Conservation (phyloP, 208 protist genomes). For the Trypanosoma rangeli region DNA sequence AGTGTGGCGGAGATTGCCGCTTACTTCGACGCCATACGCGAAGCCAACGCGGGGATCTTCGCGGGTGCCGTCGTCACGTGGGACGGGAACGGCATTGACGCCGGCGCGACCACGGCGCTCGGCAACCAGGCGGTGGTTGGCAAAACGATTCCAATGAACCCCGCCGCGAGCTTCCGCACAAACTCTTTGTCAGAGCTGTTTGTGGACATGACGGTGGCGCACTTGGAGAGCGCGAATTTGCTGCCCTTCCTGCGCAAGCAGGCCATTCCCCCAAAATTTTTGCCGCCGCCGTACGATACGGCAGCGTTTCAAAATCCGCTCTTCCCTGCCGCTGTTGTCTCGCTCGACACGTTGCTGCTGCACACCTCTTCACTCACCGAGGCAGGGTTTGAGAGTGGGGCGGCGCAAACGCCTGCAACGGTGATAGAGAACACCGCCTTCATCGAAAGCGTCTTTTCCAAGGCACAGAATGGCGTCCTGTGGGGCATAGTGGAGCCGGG, state of each 20-base stretch:
- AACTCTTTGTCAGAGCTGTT: slow-evolving; percentile 53
- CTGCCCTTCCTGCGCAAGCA: slow-evolving; percentile 44
- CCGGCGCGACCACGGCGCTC: not conserved
- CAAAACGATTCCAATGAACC: slow-evolving; percentile 17
- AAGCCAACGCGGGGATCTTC: slow-evolving; percentile 3
- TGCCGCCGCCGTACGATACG: slow-evolving; percentile 31
- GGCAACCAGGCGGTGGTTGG: slow-evolving; percentile 2
- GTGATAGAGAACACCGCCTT: slow-evolving; percentile 31
- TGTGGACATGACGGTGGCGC: slow-evolving; percentile 40
- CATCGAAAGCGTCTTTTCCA: slow-evolving; percentile 36
- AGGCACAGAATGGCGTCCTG: not conserved
- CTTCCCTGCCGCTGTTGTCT: slow-evolving; percentile 32
- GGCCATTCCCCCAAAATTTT: slow-evolving; percentile 42
- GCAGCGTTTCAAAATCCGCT: slow-evolving; percentile 28
- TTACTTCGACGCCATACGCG: not conserved
- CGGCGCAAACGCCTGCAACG: slow-evolving; percentile 14
- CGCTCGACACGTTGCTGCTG: slow-evolving; percentile 57
- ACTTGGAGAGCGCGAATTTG: slow-evolving; percentile 31
- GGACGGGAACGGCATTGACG: not conserved
- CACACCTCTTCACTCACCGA: slow-evolving; percentile 64
- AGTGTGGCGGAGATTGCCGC: slow-evolving; percentile 1
- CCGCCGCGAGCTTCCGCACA: slow-evolving; percentile 35
- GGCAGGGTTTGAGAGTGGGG: slow-evolving; percentile 22
- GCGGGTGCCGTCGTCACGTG: slow-evolving; percentile 11
- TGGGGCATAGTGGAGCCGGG: slow-evolving; percentile 25